These are phyloP conservation scores for Penicillium nordicum DNA, from an alignment of 2,329 filamentous ascomycete genomes.

Conservation along the genomic window DNA sequence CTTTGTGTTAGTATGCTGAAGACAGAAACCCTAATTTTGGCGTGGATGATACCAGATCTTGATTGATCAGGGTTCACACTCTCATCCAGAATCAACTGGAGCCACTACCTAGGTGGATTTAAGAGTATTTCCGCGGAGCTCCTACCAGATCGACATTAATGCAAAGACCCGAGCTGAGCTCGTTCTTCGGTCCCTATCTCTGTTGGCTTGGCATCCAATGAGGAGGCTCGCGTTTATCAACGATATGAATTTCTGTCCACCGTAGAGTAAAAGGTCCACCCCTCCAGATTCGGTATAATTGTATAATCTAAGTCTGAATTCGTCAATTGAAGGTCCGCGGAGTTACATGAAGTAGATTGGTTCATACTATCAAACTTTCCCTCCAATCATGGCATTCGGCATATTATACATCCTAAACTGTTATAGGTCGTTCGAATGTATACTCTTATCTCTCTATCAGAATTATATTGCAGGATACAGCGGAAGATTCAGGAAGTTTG, in stretches of 20 bases:
- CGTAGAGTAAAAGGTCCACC: background rate
- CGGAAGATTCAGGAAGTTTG: slow-evolving; percentile 1
- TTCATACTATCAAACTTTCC: slow-evolving; percentile 2
- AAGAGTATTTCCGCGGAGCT: slow-evolving; percentile 24
- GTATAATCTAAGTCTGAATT: background rate
- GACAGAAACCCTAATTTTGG: background rate
- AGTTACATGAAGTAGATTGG: slow-evolving; percentile 7
- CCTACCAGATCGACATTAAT: slow-evolving; percentile 3
- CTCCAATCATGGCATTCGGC: background rate
- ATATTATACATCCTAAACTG: background rate
- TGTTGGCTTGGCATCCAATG: slow-evolving; percentile 18
- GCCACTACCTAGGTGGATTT: background rate
- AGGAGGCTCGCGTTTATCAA: slow-evolving; percentile 24
- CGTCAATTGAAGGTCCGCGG: slow-evolving; percentile 12
- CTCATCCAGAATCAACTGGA: too few species aligned
- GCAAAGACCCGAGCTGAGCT: slow-evolving; percentile 1
- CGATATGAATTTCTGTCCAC: background rate
- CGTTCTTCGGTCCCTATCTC: slow-evolving; percentile 14
- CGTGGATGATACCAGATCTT: background rate
- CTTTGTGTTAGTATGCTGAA: too few species aligned
- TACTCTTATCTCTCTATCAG: slow-evolving; percentile 14
- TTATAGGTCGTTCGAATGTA: slow-evolving; percentile 2
- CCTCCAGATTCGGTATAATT: background rate
- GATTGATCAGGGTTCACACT: background rate
- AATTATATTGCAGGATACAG: background rate